A percentile compares a stretch with the other conserved stretches of the same genome.
Conservation (phyloP, 441 rosid genomes). For the Metrosideros polymorpha region DNA sequence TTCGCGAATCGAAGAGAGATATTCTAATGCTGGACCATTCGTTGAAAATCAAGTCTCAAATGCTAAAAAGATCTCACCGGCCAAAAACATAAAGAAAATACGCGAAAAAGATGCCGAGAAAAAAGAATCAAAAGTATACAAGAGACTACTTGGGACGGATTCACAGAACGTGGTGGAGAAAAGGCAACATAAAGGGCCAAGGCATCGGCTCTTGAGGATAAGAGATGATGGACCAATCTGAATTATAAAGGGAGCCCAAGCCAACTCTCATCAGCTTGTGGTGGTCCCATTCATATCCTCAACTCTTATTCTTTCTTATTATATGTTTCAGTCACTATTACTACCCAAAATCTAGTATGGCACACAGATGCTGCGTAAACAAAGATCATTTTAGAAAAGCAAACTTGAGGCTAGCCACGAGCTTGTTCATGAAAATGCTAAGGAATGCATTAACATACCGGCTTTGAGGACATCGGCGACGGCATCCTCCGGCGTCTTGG, state of each 20-base stretch:
- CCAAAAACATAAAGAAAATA: background rate
- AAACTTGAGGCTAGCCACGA: background rate
- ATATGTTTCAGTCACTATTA: background rate
- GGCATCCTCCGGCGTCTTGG: slow-evolving; percentile 71
- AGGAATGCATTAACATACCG: slow-evolving; percentile 19
- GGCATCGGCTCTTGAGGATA: background rate
- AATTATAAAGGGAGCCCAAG: background rate
- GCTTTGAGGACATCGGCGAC: slow-evolving; percentile 73
- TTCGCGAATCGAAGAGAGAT: background rate
- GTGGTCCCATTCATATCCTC: background rate
- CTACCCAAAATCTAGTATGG: background rate
- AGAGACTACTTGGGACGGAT: background rate
- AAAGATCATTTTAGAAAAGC: background rate
- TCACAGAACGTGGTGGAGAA: background rate
- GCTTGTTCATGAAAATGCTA: background rate
- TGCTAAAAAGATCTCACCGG: background rate
- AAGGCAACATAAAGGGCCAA: background rate
- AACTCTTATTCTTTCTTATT: too few relatives aligned
- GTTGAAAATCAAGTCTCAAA: background rate
- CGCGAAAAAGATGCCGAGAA: background rate
- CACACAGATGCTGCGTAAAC: background rate
- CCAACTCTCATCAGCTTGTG: background rate
- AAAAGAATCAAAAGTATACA: background rate
- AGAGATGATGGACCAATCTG: background rate
- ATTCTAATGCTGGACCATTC: background rate